Conservation (phyloP, 352 stramenopile species). For the Elongisporangium prolatum region DNA sequence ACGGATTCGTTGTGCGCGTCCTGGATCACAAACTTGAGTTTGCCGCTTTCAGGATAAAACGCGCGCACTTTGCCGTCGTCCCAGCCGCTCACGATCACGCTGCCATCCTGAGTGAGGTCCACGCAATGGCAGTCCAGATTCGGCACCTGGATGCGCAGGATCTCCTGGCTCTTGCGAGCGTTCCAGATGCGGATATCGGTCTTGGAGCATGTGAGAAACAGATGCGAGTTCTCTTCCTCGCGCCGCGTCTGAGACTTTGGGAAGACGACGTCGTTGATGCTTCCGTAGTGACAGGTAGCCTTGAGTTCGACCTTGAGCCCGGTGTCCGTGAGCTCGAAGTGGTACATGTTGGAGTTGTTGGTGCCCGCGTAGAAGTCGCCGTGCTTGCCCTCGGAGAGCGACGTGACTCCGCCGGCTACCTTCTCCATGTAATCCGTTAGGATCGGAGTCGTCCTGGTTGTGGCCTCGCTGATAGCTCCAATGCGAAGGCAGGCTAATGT, state of each 20-base stretch:
- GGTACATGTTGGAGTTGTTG: constrained; percentile 93
- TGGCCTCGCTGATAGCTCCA: constrained; percentile 38
- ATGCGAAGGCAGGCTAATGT: constrained; percentile 87
- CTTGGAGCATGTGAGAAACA: constrained; percentile 95
- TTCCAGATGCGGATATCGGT: constrained; percentile 97
- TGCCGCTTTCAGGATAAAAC: constrained; percentile 95
- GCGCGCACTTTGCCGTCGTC: constrained; percentile 96
- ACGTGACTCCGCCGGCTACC: constrained; percentile 90
- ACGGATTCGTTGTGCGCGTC: constrained; percentile 95
- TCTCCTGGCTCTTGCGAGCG: constrained; percentile 85
- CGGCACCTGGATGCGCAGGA: constrained; percentile 96
- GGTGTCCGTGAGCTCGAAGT: constrained; percentile 55
- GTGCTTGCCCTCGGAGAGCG: constrained; percentile 79
- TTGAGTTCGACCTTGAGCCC: constrained; percentile 56
- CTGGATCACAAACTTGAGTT: constrained; percentile 97
- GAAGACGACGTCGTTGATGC: constrained; percentile 95
- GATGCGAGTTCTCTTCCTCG: constrained; percentile 81
- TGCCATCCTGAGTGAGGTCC: constrained; percentile 84
- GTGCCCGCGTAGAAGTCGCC: constrained; percentile 91
- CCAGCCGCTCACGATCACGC: constrained; percentile 93
- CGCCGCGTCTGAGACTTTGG: constrained; percentile 45
- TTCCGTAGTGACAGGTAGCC: constrained; percentile 88
- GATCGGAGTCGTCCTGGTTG: constrained; percentile 73
- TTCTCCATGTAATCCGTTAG: constrained; percentile 64
- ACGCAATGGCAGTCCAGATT: constrained; percentile 97